Evolutionary conservation across 1,284 basidiomycete genomes (phyloP).

Genomic region (Retiboletus flavoniger): DNA sequence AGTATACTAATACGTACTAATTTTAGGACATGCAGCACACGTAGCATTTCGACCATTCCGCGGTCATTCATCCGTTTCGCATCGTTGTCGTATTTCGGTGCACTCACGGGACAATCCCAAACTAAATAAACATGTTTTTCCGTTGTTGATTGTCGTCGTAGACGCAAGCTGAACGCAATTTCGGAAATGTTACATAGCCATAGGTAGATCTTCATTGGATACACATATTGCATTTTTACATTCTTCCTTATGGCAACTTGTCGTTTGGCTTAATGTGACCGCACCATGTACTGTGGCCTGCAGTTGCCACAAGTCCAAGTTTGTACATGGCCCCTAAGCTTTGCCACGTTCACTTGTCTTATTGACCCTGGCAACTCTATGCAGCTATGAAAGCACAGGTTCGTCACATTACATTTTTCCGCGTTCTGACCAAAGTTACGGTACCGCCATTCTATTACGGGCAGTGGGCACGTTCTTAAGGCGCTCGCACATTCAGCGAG

Average conservation of each 20-base stretch:
- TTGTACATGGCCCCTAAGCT: slow-evolving; percentile 6
- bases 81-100: slow-evolving; percentile 7
- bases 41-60: slow-evolving; percentile 9
- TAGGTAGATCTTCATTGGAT: not conserved
- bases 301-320: not conserved
- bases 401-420: slow-evolving; percentile 1
- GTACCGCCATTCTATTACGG: slow-evolving; percentile 9
- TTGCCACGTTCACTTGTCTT: not conserved
- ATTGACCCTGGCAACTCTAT: not conserved
- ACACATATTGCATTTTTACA: not conserved
- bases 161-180: not conserved
- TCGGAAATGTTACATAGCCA: not conserved
- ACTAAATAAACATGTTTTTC: slow-evolving; percentile 40
- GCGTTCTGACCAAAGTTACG: not conserved
- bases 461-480: not conserved
- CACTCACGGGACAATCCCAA: slow-evolving; percentile 47
- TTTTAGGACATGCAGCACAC: slow-evolving; percentile 12
- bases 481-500: slow-evolving; percentile 1
- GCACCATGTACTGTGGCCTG: not conserved
- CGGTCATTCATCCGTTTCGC: slow-evolving; percentile 15
- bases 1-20: not conserved
- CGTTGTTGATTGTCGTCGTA: not conserved
- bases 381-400: slow-evolving; percentile 1
- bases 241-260: not conserved
- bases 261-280: not conserved